phyloP scores from a whole-genome alignment of 202 grass and related monocot species.

The Panicum hallii region DNA sequence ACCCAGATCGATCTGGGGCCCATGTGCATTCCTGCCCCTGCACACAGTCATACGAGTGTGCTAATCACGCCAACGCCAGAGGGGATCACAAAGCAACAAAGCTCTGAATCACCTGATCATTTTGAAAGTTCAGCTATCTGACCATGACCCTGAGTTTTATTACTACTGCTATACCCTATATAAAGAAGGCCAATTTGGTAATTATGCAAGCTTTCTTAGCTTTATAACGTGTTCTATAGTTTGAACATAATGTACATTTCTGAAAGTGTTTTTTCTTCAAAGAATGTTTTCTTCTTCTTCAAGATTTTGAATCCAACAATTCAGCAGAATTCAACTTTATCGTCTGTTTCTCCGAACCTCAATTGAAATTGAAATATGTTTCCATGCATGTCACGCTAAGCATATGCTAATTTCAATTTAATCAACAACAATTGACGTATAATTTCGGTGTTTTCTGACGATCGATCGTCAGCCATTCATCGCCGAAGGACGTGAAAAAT shows the following conservation, averaged over 20 bases:
- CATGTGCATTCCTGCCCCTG: neutral
- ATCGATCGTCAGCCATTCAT: neutral
- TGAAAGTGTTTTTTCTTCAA: neutral
- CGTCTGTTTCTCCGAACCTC: neutral
- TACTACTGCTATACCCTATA: too few species aligned
- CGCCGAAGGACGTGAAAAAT: neutral
- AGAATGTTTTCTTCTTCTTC: neutral
- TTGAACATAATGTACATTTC: neutral
- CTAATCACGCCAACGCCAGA: slow-evolving; percentile 26
- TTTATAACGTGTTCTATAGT: neutral
- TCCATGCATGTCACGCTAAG: too few species aligned
- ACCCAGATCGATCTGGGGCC: slow-evolving; percentile 20
- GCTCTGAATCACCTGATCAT: slow-evolving; percentile 25
- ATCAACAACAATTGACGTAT: too few species aligned
- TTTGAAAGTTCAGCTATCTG: slow-evolving; percentile 1
- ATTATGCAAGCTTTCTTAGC: neutral
- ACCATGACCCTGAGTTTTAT: neutral
- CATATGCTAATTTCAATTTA: too few species aligned
- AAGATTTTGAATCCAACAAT: neutral
- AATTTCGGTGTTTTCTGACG: neutral
- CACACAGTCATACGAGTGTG: slow-evolving; percentile 20
- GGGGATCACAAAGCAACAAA: slow-evolving; percentile 23
- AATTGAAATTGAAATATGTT: neutral
- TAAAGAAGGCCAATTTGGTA: neutral
- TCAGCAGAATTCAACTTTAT: slow-evolving; percentile 29